These are phyloP conservation scores for Exobasidium cylindrosporum DNA, from an alignment of 1,284 basidiomycete genomes.

Conservation along the genomic window DNA sequence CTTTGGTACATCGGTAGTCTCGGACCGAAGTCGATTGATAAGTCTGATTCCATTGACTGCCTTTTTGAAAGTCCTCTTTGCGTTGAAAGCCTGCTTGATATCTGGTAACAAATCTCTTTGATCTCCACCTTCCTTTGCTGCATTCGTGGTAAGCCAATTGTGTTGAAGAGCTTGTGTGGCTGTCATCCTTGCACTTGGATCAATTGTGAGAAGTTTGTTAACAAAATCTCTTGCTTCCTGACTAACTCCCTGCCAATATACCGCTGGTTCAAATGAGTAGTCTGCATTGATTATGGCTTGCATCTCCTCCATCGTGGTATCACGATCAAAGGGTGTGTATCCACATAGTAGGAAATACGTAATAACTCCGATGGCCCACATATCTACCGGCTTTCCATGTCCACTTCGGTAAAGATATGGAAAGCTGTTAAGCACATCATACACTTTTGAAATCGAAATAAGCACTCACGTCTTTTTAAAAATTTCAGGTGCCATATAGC, in stretches of 20 bases:
- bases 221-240: constrained; percentile 49
- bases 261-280: constrained; percentile 48
- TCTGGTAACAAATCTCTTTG: constrained; percentile 52
- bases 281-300: constrained; percentile 53
- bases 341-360: constrained; percentile 54
- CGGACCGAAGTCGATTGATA: constrained; percentile 23
- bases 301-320: constrained; percentile 53
- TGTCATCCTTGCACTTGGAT: constrained; percentile 40
- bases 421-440: background rate
- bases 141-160: constrained; percentile 35
- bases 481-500: constrained; percentile 97
- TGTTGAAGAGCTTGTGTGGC: constrained; percentile 45
- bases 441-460: background rate
- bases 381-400: constrained; percentile 90
- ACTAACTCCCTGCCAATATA: constrained; percentile 50
- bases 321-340: constrained; percentile 53
- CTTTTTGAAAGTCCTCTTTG: constrained; percentile 49
- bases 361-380: constrained; percentile 60
- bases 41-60: constrained; percentile 50
- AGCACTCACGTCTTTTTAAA: constrained; percentile 69
- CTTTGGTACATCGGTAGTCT: constrained; percentile 17
- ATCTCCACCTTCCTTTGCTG: constrained; percentile 16
- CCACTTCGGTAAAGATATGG: constrained; percentile 61
- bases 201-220: constrained; percentile 45
- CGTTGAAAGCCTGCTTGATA: constrained; percentile 54